These are phyloP conservation scores for Coemansia sp. DNA, from an alignment of 192 early-diverging fungal species.

Conservation along the genomic window DNA sequence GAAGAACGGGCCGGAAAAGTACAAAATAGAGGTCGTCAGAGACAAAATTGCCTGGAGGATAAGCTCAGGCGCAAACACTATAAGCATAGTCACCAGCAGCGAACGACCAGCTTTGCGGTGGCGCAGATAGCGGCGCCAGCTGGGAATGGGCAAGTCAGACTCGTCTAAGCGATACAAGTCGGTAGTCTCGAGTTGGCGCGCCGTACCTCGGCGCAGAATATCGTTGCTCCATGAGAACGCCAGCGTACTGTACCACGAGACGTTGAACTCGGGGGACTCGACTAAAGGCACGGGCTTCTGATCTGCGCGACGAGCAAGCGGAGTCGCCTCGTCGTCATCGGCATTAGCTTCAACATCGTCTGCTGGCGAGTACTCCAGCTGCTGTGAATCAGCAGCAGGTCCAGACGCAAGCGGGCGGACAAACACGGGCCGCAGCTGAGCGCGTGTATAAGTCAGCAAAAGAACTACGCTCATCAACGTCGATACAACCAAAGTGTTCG, in stretches of 20 bases:
- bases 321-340: slow-evolving; percentile 14
- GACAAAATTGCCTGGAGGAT: slow-evolving; percentile 42
- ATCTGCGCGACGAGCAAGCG: slow-evolving; percentile 29
- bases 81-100: slow-evolving; percentile 36
- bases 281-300: slow-evolving; percentile 16
- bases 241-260: slow-evolving; percentile 30
- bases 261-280: slow-evolving; percentile 34
- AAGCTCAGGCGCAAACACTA: slow-evolving; percentile 52
- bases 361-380: background rate
- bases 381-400: background rate
- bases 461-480: background rate
- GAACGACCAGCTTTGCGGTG: slow-evolving; percentile 28
- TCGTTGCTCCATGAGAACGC: slow-evolving; percentile 65
- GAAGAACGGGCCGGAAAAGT: slow-evolving; percentile 61
- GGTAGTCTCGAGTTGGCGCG: slow-evolving; percentile 58
- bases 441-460: slow-evolving; percentile 4
- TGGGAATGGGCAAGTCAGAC: slow-evolving; percentile 52
- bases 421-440: slow-evolving; percentile 39
- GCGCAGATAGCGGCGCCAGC: slow-evolving; percentile 35
- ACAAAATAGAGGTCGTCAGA: slow-evolving; percentile 23
- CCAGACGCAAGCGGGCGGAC: background rate
- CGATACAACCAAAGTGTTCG: slow-evolving; percentile 18
- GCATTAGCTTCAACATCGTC: background rate
- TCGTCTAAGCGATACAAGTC: slow-evolving; percentile 63
- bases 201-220: slow-evolving; percentile 59